phyloP scores from a whole-genome alignment of 2,329 filamentous ascomycete species.

The Setomelanomma holmii region DNA sequence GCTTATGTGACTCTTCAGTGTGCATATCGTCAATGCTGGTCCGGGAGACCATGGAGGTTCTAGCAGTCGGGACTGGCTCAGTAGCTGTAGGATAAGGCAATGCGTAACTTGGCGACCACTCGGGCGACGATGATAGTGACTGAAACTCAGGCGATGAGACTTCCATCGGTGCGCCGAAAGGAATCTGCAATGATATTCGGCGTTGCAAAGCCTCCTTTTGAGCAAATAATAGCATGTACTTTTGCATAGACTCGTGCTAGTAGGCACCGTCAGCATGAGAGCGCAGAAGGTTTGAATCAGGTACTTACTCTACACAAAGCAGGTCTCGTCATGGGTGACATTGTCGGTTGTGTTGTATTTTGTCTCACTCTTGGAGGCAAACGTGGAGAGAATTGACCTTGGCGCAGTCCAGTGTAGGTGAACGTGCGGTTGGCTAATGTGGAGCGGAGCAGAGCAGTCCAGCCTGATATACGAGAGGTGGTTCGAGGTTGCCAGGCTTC shows the following conservation, averaged over 20 bases:
- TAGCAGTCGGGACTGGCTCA: conserved; percentile 31
- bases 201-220: conserved; percentile 51
- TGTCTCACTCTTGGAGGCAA: too few species aligned
- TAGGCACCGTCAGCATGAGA: conserved; percentile 16
- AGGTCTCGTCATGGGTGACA: conserved; percentile 29
- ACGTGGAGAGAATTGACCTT: too few species aligned
- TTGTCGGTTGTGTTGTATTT: conserved; percentile 8
- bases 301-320: conserved; percentile 30
- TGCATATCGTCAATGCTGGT: conserved; percentile 42
- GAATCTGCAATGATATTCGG: conserved; percentile 47
- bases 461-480: not conserved
- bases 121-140: conserved; percentile 44
- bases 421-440: too few species aligned
- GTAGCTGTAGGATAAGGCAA: conserved; percentile 32
- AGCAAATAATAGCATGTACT: conserved; percentile 50
- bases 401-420: not conserved
- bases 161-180: conserved; percentile 41
- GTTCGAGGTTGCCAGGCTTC: not conserved
- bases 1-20: conserved; percentile 52
- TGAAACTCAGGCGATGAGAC: conserved; percentile 45
- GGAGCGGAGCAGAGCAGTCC: too few species aligned
- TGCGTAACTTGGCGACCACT: conserved; percentile 28
- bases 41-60: conserved; percentile 17
- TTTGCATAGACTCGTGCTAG: conserved; percentile 45
- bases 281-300: not conserved